Base-by-base conservation (phyloP, 169 alveolate genomes). In the Fabrea salina region DNA sequence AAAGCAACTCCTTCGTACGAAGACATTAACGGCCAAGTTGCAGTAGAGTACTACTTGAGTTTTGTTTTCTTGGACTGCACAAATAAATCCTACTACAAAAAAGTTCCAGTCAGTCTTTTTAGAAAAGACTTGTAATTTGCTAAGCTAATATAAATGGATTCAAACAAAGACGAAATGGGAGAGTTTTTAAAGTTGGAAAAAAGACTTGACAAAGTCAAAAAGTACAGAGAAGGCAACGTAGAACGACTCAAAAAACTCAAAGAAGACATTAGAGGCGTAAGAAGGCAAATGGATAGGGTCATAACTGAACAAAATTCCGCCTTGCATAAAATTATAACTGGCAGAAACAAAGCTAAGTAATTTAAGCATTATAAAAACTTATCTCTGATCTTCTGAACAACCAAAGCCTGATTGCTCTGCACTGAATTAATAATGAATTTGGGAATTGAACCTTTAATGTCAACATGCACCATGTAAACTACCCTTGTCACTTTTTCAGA, bases 381-480 rank as follows among this genome's bases (percentile, higher is more conserved):
- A n/a, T n/a, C 39, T 61, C 74, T 61, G 0, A 61, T 8, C 16
- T 61, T 61, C 49, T 61, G 54, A 37, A 61, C 50, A 2, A 61
- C 16, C 54, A 61, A n/a, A 16, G 74, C 74, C 49, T 61, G 74
- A 37, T 61, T 51, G 13, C n/a, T 13, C 49, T 61, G 74, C 1
- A 61, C 74, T 8, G 74, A n/a, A 37, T 61, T 61, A 32, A 30
- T 30, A 13, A 61, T n/a, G 32, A 61, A 61, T 4, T 61, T 61
- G 11, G 74, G 74, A 13, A 61, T 61, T n/a, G 22, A n/a, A 8
- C 74, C 74, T 37, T 30, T 61, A 37, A 61, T 61, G 3, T 61
- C 74, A 61, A 61, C 74, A 61, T 61, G 13, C 11, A 61, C 39
- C 74, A 61, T 61, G 3, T 61, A 61, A 0, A 37, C 50, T 13